Conservation (phyloP, 768 basidiomycete species). For the Auricularia sp. region DNA sequence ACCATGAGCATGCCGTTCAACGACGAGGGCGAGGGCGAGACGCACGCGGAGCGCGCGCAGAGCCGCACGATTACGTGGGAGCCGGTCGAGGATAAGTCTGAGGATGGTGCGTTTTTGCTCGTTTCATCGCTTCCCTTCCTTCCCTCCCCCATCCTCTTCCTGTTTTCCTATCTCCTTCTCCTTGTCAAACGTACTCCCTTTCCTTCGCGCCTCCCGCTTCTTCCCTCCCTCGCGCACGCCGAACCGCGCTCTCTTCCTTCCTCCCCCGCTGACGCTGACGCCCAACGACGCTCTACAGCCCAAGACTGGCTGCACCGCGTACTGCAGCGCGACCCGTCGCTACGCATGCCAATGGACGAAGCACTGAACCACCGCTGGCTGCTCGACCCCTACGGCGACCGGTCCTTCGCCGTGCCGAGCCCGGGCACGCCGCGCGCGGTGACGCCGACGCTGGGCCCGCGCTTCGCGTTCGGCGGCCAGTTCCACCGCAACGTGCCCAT, state of each 20-base stretch:
- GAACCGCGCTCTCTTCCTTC: no score
- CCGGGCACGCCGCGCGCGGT: no score
- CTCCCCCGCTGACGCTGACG: neutral
- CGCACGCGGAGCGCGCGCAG: slow-evolving; percentile 50
- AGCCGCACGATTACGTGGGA: slow-evolving; percentile 55
- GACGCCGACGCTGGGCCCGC: no score
- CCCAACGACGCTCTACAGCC: slow-evolving; percentile 26
- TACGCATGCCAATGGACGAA: slow-evolving; percentile 60
- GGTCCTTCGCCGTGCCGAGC: no score
- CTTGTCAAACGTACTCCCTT: no score
- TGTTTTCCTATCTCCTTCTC: slow-evolving; percentile 2
- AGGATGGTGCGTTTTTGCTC: slow-evolving; percentile 34
- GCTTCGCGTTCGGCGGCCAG: no score
- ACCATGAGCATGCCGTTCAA: slow-evolving; percentile 72
- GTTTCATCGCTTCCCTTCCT: no score
- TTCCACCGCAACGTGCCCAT: no score
- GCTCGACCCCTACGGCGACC: neutral
- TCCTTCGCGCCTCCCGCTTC: no score
- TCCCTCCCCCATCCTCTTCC: neutral
- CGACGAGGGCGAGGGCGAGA: slow-evolving; percentile 57
- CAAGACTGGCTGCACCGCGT: slow-evolving; percentile 57
- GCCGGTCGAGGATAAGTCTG: slow-evolving; percentile 35
- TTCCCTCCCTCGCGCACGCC: no score
- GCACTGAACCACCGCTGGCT: slow-evolving; percentile 79
- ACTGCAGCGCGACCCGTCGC: slow-evolving; percentile 50